A percentile compares a stretch with the other conserved stretches of the same genome.
Conservation (phyloP, 148 eudicot species). For the Mesembryanthemum crystallinum region DNA sequence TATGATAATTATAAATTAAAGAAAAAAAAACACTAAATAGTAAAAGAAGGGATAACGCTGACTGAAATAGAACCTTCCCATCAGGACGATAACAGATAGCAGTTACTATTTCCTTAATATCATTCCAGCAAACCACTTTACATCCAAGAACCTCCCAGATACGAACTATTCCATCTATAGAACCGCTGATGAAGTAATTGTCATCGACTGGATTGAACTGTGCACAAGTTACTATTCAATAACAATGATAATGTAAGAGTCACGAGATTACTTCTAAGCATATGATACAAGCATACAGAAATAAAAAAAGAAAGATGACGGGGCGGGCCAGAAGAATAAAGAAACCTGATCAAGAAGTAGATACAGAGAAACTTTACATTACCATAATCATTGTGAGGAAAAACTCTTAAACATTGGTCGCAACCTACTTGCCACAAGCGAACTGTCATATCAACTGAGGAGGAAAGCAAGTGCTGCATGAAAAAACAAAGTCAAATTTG, state of each 20-base stretch:
- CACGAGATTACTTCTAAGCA: conserved; percentile 10
- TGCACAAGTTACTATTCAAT: conserved; percentile 71
- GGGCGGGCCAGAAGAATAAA: neutral
- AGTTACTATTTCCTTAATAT: conserved; percentile 79
- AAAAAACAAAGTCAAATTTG: conserved; percentile 6
- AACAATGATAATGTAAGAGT: conserved; percentile 13
- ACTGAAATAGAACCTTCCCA: conserved; percentile 59
- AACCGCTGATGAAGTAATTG: conserved; percentile 79
- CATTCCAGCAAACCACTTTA: conserved; percentile 82
- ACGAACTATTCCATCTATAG: conserved; percentile 90
- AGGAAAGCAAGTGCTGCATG: conserved; percentile 65
- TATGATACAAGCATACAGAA: neutral
- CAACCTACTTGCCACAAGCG: conserved; percentile 80
- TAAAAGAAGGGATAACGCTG: neutral
- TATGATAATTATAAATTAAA: too few species aligned
- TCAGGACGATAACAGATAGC: conserved; percentile 78
- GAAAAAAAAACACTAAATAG: neutral
- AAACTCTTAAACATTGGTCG: conserved; percentile 49
- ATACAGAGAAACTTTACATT: conserved; percentile 15
- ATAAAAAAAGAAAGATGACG: neutral
- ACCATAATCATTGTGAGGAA: conserved; percentile 83
- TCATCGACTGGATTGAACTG: conserved; percentile 76
- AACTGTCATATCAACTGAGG: conserved; percentile 81
- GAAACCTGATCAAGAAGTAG: neutral
- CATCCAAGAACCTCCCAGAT: conserved; percentile 64